A percentile compares a stretch with the other conserved stretches of the same genome.
Evolutionary conservation across 352 stramenopile genomes (phyloP).

Genomic region (Plasmopara halstedii): DNA sequence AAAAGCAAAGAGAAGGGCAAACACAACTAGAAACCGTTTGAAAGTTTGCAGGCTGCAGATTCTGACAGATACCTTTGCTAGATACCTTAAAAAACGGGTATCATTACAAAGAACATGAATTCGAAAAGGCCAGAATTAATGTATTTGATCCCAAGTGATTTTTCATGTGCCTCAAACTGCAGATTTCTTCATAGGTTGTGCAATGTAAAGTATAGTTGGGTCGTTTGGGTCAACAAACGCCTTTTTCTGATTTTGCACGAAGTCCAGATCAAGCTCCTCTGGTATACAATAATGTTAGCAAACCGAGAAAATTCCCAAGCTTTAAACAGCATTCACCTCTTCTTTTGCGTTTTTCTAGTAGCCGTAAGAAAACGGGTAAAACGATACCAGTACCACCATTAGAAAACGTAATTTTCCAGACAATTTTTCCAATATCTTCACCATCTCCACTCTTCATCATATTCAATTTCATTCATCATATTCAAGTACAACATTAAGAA

Average conservation of each 20-base stretch:
- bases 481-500: neutral
- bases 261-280: constrained; percentile 63
- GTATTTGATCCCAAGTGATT: too few relatives aligned
- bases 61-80: too few relatives aligned
- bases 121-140: too few relatives aligned
- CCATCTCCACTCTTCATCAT: constrained; percentile 21
- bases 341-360: constrained; percentile 76
- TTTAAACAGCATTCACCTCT: constrained; percentile 25
- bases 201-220: constrained; percentile 77
- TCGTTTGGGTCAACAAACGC: constrained; percentile 85
- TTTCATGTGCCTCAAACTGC: too few relatives aligned
- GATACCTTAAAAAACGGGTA: too few relatives aligned
- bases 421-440: constrained; percentile 24
- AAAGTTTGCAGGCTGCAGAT: too few relatives aligned
- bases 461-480: neutral
- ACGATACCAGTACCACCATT: constrained; percentile 79
- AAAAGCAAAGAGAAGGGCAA: too few relatives aligned
- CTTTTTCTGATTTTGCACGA: constrained; percentile 75
- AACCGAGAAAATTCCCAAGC: neutral
- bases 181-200: constrained; percentile 54
- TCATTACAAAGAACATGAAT: too few relatives aligned
- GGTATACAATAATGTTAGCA: neutral
- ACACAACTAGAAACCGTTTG: too few relatives aligned
- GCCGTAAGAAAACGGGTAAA: constrained; percentile 70
- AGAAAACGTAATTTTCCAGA: constrained; percentile 81